phyloP scores from a whole-genome alignment of 345 rosid species.

The Aquilaria malaccensis region DNA sequence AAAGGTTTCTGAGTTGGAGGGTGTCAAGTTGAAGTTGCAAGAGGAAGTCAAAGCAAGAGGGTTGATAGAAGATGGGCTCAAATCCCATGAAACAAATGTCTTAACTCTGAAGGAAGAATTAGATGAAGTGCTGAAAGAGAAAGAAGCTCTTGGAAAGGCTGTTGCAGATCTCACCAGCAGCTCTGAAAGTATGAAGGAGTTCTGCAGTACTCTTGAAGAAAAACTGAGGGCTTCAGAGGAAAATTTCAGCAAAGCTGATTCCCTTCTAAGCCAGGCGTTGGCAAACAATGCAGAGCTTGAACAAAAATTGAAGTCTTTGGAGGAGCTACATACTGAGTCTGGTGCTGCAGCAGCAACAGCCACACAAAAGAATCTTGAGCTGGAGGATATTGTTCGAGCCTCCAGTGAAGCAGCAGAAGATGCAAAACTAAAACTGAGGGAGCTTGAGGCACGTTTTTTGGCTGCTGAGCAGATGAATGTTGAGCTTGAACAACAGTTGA shows the following conservation, averaged over 20 bases:
- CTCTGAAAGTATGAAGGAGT: conserved; percentile 36
- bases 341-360: conserved; percentile 60
- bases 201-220: conserved; percentile 47
- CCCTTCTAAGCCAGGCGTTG: conserved; percentile 67
- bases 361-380: conserved; percentile 65
- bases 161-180: conserved; percentile 40
- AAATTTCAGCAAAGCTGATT: conserved; percentile 52
- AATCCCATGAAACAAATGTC: conserved; percentile 29
- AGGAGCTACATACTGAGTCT: conserved; percentile 50
- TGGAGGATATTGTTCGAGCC: conserved; percentile 49
- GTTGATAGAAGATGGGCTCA: conserved; percentile 32
- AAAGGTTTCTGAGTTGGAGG: conserved; percentile 53
- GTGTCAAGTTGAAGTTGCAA: conserved; percentile 35
- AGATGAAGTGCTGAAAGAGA: conserved; percentile 32
- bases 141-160: conserved; percentile 52
- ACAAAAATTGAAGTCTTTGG: conserved; percentile 65
- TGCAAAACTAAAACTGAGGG: conserved; percentile 54
- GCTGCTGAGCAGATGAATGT: conserved; percentile 66
- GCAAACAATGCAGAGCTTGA: conserved; percentile 63
- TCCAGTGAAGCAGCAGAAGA: conserved; percentile 60
- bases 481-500: conserved; percentile 72
- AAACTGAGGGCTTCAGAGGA: conserved; percentile 65
- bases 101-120: conserved; percentile 27
- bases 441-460: conserved; percentile 49
- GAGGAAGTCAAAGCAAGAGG: conserved; percentile 46